phyloP scores from a whole-genome alignment of 164 flowering plant genomes.

The Berberis thunbergii region DNA sequence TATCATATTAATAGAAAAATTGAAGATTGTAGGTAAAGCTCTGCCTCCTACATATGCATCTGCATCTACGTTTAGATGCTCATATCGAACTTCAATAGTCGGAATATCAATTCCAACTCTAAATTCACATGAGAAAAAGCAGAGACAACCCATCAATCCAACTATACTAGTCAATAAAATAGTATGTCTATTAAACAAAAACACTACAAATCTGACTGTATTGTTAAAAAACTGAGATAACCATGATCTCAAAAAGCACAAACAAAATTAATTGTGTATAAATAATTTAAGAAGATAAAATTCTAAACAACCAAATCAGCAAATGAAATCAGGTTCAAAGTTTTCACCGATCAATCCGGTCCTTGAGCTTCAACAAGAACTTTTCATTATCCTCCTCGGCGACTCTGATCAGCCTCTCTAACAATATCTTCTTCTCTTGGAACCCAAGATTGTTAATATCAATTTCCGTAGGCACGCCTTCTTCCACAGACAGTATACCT shows the following conservation, averaged over 20 bases:
- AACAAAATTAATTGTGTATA: no score
- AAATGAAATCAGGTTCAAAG: no score
- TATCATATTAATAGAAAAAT: constrained; percentile 23
- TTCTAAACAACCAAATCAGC: neutral
- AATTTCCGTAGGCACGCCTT: neutral
- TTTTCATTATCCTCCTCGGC: constrained; percentile 65
- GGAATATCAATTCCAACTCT: constrained; percentile 64
- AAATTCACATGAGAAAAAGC: neutral
- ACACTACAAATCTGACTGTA: no score
- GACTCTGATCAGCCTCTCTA: constrained; percentile 48
- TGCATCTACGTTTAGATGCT: constrained; percentile 41
- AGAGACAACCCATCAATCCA: neutral
- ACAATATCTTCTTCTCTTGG: constrained; percentile 28
- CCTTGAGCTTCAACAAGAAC: constrained; percentile 55
- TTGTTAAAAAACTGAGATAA: no score
- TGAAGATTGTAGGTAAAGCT: constrained; percentile 47
- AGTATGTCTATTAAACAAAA: no score
- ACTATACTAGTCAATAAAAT: neutral
- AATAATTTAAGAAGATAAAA: neutral
- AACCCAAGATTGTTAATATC: constrained; percentile 31
- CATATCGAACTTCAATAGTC: constrained; percentile 58
- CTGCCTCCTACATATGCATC: constrained; percentile 46
- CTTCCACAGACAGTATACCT: constrained; percentile 17
- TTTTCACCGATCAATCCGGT: constrained; percentile 25
- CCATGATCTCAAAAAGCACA: no score